phyloP scores from a whole-genome alignment of 108 stramenopile species.

The Pseudonitzschia multistriata region DNA sequence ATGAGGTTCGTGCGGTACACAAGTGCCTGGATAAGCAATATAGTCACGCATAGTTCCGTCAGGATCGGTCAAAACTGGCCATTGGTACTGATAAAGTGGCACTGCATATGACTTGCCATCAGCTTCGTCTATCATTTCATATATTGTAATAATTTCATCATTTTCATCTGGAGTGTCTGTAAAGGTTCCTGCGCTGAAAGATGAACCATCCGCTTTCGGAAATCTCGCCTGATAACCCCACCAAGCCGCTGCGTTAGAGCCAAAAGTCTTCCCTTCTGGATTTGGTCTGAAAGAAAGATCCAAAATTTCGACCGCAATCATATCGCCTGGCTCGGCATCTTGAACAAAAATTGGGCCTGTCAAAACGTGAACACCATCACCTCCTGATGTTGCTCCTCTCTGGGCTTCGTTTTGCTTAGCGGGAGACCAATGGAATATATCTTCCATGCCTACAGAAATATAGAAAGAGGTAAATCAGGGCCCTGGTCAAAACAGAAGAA shows the following conservation, averaged over 20 bases:
- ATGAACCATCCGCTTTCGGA: slow-evolving; percentile 27
- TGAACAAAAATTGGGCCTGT: slow-evolving; percentile 44
- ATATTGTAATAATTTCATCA: slow-evolving; percentile 44
- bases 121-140: slow-evolving; percentile 24
- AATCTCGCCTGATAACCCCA: slow-evolving; percentile 47
- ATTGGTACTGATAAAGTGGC: slow-evolving; percentile 40
- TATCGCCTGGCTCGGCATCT: slow-evolving; percentile 40
- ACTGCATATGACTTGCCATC: slow-evolving; percentile 33
- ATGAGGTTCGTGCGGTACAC: slow-evolving; percentile 28
- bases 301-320: slow-evolving; percentile 40
- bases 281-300: slow-evolving; percentile 28
- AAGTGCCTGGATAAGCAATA: slow-evolving; percentile 34
- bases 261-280: slow-evolving; percentile 38
- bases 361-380: slow-evolving; percentile 35
- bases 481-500: not conserved
- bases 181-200: slow-evolving; percentile 35
- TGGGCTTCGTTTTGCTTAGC: slow-evolving; percentile 24
- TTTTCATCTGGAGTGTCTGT: slow-evolving; percentile 33
- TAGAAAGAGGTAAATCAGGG: not conserved
- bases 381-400: slow-evolving; percentile 33
- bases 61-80: slow-evolving; percentile 36
- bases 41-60: slow-evolving; percentile 32
- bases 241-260: slow-evolving; percentile 47
- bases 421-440: slow-evolving; percentile 33
- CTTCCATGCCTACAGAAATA: slow-evolving; percentile 31